Evolutionary conservation across 2,329 filamentous ascomycete genomes (phyloP).

Genomic region (Dactylonectria macrodidyma): DNA sequence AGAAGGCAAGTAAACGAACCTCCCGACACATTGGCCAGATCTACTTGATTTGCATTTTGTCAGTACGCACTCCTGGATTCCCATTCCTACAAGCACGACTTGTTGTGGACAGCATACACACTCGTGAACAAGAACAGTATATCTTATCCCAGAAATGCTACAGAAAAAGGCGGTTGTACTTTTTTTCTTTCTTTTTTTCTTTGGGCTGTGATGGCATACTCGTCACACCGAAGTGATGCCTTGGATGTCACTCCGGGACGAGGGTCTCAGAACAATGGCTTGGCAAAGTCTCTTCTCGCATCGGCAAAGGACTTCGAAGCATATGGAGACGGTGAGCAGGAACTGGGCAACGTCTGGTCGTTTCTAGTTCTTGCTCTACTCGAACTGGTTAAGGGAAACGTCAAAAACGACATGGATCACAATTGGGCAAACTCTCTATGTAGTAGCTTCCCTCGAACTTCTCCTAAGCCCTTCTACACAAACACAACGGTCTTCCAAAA

Average conservation of each 20-base stretch:
- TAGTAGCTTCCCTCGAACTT: conserved; percentile 9
- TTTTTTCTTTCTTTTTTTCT: conserved; percentile 9
- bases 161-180: background rate
- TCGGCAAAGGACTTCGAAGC: background rate
- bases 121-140: conserved; percentile 4
- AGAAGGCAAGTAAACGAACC: background rate
- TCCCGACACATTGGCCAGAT: conserved; percentile 19
- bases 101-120: conserved; percentile 23
- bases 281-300: background rate
- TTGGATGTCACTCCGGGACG: background rate
- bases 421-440: conserved; percentile 16
- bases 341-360: conserved; percentile 25
- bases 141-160: background rate
- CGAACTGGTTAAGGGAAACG: conserved; percentile 8
- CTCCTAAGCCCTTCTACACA: background rate
- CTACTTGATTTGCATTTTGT: conserved; percentile 24
- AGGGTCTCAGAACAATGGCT: background rate
- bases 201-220: conserved; percentile 13
- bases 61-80: conserved; percentile 31
- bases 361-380: conserved; percentile 20
- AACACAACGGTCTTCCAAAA: background rate
- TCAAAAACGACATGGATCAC: conserved; percentile 16
- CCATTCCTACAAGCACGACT: conserved; percentile 27
- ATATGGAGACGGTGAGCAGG: background rate
- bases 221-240: conserved; percentile 7